phyloP scores from a whole-genome alignment of 495 filamentous ascomycete genomes.

The Elasticomyces elasticus region DNA sequence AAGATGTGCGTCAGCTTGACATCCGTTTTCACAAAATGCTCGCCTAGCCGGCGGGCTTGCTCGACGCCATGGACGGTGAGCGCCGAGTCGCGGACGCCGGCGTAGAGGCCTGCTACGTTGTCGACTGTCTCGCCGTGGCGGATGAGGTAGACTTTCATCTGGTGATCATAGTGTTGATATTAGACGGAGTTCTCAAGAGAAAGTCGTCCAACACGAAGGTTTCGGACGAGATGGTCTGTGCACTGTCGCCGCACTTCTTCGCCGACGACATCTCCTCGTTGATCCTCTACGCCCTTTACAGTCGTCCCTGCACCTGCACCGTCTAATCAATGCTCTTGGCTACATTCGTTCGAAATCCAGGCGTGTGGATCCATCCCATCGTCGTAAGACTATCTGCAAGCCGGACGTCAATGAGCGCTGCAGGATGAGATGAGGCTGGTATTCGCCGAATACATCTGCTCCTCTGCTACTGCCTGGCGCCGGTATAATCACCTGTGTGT shows the following conservation, averaged over 20 bases:
- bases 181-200: background rate
- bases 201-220: background rate
- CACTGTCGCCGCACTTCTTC: too few species aligned
- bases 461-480: too few species aligned
- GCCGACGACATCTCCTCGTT: background rate
- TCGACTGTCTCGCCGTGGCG: conserved; percentile 83
- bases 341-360: too few species aligned
- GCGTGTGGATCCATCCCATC: too few species aligned
- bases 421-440: too few species aligned
- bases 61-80: conserved; percentile 74
- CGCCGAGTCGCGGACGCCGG: conserved; percentile 65
- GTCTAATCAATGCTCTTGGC: too few species aligned
- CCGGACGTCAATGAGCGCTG: too few species aligned
- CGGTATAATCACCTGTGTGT: too few species aligned
- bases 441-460: too few species aligned
- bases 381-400: too few species aligned
- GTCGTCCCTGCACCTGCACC: too few species aligned
- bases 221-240: background rate
- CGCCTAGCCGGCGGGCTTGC: conserved; percentile 57
- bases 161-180: background rate
- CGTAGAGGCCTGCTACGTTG: conserved; percentile 63
- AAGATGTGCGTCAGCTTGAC: conserved; percentile 53
- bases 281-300: too few species aligned
- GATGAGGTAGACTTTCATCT: conserved; percentile 66
- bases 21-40: conserved; percentile 39